Percentiles rank a stretch among this genome's conserved stretches.
These are phyloP conservation scores for Helenozyma baotianmanensis DNA, from an alignment of 805 yeast genomes.

Conservation along the genomic window DNA sequence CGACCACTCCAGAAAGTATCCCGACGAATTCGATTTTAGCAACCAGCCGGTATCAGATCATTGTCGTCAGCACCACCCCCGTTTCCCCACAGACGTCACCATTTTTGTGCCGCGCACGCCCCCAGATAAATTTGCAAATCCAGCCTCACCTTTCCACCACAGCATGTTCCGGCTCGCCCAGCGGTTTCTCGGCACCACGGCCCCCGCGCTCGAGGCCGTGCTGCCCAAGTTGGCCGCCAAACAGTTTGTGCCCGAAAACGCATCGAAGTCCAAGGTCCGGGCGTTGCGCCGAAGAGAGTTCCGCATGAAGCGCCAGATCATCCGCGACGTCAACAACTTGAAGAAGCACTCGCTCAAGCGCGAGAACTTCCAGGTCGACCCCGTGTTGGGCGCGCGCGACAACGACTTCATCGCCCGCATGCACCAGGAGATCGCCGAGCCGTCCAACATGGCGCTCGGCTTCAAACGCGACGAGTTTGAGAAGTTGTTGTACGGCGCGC, in stretches of 20 bases:
- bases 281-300: constrained; percentile 35
- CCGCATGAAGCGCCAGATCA: constrained; percentile 38
- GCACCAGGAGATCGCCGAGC: constrained; percentile 61
- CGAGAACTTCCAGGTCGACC: constrained; percentile 53
- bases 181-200: constrained; percentile 6
- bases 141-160: neutral
- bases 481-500: constrained; percentile 72
- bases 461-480: constrained; percentile 64
- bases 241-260: constrained; percentile 29
- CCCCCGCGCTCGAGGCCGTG: constrained; percentile 5
- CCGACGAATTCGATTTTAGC: too few species aligned
- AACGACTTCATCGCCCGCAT: constrained; percentile 69
- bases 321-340: constrained; percentile 33
- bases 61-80: too few species aligned
- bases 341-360: constrained; percentile 34
- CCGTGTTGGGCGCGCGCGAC: constrained; percentile 70
- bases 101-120: too few species aligned
- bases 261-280: constrained; percentile 29
- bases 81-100: too few species aligned
- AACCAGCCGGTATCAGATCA: too few species aligned
- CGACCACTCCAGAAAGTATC: too few species aligned
- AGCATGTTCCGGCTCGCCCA: constrained; percentile 10
- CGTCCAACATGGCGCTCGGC: constrained; percentile 57
- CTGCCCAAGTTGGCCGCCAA: constrained; percentile 29
- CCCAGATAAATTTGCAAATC: too few species aligned